Conservation (phyloP, 2,329 filamentous ascomycete genomes). For the Exophiala xenobiotica region DNA sequence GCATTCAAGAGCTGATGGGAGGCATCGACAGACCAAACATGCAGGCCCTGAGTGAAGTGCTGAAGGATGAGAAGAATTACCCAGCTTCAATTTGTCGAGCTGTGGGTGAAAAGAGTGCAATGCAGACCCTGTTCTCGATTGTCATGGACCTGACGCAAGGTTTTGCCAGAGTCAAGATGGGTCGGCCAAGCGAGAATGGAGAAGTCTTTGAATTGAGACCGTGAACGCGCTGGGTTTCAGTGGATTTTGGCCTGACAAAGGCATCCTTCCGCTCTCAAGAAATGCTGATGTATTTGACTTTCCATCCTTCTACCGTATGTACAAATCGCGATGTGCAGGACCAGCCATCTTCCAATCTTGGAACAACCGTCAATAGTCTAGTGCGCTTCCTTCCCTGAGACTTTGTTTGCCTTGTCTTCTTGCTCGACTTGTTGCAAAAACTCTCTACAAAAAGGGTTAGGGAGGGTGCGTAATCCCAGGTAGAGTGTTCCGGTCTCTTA, state of each 20-base stretch:
- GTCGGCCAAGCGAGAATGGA: constrained; percentile 35
- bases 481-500: constrained; percentile 37
- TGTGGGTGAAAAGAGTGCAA: constrained; percentile 31
- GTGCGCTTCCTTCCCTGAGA: constrained; percentile 26
- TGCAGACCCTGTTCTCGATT: constrained; percentile 40
- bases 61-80: constrained; percentile 37
- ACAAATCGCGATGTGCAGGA: constrained; percentile 15
- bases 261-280: neutral
- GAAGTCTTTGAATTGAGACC: constrained; percentile 34
- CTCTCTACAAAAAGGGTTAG: constrained; percentile 39
- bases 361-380: constrained; percentile 8
- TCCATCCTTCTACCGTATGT: constrained; percentile 23
- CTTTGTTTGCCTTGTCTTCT: constrained; percentile 45
- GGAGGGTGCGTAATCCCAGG: no score
- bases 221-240: constrained; percentile 7
- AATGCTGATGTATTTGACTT: constrained; percentile 9
- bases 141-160: constrained; percentile 40
- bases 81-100: constrained; percentile 38
- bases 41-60: constrained; percentile 31
- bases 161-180: constrained; percentile 36
- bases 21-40: constrained; percentile 22
- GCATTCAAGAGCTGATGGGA: constrained; percentile 34
- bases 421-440: constrained; percentile 52
- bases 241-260: neutral
- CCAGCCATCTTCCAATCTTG: neutral